Conservation (phyloP, 495 filamentous ascomycete genomes). For the Xylaria castorea region DNA sequence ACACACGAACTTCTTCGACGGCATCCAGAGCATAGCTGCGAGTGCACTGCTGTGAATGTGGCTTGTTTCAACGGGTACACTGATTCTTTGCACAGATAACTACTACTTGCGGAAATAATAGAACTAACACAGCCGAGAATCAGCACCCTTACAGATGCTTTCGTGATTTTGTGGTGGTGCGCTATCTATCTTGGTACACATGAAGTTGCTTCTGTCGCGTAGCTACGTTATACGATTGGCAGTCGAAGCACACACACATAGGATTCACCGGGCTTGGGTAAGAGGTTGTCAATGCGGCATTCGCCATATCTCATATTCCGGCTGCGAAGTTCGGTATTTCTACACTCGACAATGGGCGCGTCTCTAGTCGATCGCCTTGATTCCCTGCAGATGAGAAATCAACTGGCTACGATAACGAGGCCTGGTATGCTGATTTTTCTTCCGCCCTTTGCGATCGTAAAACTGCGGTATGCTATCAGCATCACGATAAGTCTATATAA, state of each 20-base stretch:
- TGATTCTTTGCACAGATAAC: constrained; percentile 3
- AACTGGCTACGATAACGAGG: background rate
- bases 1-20: background rate
- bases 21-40: constrained; percentile 16
- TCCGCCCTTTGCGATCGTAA: constrained; percentile 6
- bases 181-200: background rate
- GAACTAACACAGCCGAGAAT: background rate
- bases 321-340: background rate
- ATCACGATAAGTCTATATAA: background rate
- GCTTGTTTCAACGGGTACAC: background rate
- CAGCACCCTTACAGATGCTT: background rate
- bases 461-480: background rate
- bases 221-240: background rate
- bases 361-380: background rate
- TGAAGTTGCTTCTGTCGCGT: background rate
- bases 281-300: background rate
- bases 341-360: background rate
- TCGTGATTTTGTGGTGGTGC: background rate
- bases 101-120: background rate
- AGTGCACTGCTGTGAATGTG: background rate
- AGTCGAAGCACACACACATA: constrained; percentile 15
- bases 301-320: background rate
- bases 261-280: background rate
- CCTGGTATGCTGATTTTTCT: background rate
- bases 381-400: background rate